Evolutionary conservation across 305 asterid genomes (phyloP).

Genomic region (Rubia balearica): DNA sequence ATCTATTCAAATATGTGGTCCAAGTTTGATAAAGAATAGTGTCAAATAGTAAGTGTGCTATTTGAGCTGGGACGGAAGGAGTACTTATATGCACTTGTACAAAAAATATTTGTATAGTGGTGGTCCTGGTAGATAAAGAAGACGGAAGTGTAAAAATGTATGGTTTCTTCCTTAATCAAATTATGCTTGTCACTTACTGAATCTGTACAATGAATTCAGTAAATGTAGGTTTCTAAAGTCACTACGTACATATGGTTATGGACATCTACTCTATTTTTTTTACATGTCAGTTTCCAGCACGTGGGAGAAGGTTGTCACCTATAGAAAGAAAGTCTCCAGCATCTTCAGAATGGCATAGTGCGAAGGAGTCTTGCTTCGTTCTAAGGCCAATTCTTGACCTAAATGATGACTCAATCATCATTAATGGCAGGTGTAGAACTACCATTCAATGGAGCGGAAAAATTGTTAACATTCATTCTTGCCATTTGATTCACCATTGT

Average conservation of each 20-base stretch:
- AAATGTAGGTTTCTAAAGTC: not conserved
- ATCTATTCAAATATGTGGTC: no score
- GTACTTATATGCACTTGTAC: no score
- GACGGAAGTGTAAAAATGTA: no score
- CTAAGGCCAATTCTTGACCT: conserved; percentile 5
- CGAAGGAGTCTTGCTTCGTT: not conserved
- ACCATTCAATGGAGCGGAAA: not conserved
- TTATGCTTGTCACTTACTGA: no score
- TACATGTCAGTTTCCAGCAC: not conserved
- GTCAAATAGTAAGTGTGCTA: no score
- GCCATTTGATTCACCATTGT: not conserved
- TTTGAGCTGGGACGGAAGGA: no score
- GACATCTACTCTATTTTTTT: not conserved
- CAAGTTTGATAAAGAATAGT: no score
- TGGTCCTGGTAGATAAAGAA: no score
- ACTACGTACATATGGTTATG: not conserved
- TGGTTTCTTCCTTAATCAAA: no score
- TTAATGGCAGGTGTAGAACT: not conserved
- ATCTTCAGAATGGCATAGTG: not conserved
- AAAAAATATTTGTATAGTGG: no score
- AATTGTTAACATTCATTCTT: not conserved
- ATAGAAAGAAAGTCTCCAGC: not conserved
- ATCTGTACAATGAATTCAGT: not conserved
- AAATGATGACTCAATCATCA: no score
- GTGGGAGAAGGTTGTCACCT: not conserved